A percentile compares a stretch with the other conserved stretches of the same genome.
Conservation (phyloP, 2,329 filamentous ascomycete species). For the Cytospora schulzeri region DNA sequence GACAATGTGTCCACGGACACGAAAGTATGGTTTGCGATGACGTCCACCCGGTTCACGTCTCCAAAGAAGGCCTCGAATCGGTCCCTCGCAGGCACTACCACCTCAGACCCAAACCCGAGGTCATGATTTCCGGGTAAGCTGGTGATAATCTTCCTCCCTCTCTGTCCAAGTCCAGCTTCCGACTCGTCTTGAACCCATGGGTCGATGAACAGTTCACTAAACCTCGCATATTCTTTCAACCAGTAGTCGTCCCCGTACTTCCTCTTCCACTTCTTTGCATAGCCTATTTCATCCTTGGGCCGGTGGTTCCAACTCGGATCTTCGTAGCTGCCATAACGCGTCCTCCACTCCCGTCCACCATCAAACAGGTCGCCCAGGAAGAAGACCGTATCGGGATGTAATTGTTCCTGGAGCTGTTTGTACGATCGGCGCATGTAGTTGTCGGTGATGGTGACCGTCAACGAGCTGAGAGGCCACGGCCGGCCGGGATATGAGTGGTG, state of each 20-base stretch:
- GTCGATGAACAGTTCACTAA: constrained; percentile 81
- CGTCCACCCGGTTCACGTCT: constrained; percentile 84
- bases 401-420: constrained; percentile 69
- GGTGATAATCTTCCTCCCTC: constrained; percentile 76
- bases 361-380: constrained; percentile 96
- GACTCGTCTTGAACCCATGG: constrained; percentile 63
- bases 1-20: constrained; percentile 90
- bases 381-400: constrained; percentile 84
- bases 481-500: constrained; percentile 92
- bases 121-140: constrained; percentile 95
- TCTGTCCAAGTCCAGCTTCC: constrained; percentile 58
- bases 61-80: constrained; percentile 90
- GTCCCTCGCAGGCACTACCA: constrained; percentile 78
- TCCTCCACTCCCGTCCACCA: constrained; percentile 93
- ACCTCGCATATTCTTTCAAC: constrained; percentile 83
- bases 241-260: constrained; percentile 82
- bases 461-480: constrained; percentile 57
- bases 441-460: constrained; percentile 71
- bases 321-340: constrained; percentile 59
- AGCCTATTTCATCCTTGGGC: constrained; percentile 54
- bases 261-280: constrained; percentile 68
- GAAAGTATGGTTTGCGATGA: constrained; percentile 93
- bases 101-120: constrained; percentile 82
- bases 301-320: constrained; percentile 61
- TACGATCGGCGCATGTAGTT: constrained; percentile 87